Conservation (phyloP, 352 stramenopile species). For the Globisporangium paroecandrum region DNA sequence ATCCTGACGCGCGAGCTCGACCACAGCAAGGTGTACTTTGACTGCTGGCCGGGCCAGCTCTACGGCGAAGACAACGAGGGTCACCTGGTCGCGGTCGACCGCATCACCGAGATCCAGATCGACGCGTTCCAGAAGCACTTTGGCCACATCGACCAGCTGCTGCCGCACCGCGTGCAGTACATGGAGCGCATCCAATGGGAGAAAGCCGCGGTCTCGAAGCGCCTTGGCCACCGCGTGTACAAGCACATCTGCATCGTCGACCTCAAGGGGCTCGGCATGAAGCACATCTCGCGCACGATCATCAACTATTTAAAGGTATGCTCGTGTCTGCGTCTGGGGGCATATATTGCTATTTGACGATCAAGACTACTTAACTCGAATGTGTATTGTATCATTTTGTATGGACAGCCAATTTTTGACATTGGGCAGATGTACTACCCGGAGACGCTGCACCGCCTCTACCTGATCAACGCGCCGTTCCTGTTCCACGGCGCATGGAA, state of each 20-base stretch:
- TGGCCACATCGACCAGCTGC: constrained; percentile 42
- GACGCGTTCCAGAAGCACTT: constrained; percentile 66
- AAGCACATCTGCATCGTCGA: constrained; percentile 85
- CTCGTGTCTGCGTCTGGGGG: neutral
- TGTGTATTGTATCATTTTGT: constrained; percentile 2
- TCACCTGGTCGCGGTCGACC: constrained; percentile 68
- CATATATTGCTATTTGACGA: neutral
- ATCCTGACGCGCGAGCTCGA: constrained; percentile 52
- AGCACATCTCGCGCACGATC: constrained; percentile 53
- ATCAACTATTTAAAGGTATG: constrained; percentile 63
- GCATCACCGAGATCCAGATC: constrained; percentile 58
- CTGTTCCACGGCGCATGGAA: constrained; percentile 85
- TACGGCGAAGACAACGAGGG: constrained; percentile 74
- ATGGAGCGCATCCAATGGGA: constrained; percentile 83
- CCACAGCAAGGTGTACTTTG: constrained; percentile 53
- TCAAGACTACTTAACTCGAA: no score
- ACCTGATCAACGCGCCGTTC: constrained; percentile 78
- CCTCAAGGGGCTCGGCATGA: constrained; percentile 64
- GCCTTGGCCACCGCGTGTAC: constrained; percentile 60
- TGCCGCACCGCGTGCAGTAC: constrained; percentile 67
- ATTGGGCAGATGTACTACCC: constrained; percentile 77
- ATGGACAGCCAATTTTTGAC: constrained; percentile 70
- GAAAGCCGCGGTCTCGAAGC: constrained; percentile 65
- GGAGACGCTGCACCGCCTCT: constrained; percentile 75
- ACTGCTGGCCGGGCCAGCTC: constrained; percentile 60